Conservation (phyloP, 208 protist genomes). For the Trypanosoma melophagium region DNA sequence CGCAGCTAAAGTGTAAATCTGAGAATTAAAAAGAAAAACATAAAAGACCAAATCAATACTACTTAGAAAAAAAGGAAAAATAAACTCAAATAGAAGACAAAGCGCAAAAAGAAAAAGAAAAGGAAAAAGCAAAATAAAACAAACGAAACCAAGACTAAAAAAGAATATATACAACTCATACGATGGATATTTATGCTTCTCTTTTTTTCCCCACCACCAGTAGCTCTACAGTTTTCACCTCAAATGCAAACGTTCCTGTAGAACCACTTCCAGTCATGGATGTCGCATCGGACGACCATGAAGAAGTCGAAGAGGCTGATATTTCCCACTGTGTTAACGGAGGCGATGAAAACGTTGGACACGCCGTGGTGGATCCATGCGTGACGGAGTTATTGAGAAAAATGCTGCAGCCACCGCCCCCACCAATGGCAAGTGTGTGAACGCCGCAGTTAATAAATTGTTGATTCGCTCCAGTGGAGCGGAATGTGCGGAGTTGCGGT, state of each 20-base stretch:
- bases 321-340: conserved; percentile 57
- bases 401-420: conserved; percentile 57
- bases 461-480: conserved; percentile 48
- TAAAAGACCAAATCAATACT: too few species aligned
- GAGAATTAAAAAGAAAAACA: too few species aligned
- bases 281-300: not conserved
- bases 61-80: too few species aligned
- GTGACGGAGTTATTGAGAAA: conserved; percentile 53
- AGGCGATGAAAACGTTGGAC: conserved; percentile 64
- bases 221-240: conserved; percentile 51
- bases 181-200: not conserved
- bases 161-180: conserved; percentile 2
- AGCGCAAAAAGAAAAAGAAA: too few species aligned
- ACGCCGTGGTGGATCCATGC: conserved; percentile 58
- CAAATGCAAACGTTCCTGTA: conserved; percentile 30
- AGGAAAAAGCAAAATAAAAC: too few species aligned
- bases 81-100: too few species aligned
- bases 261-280: not conserved
- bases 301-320: conserved; percentile 1
- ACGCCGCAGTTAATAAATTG: conserved; percentile 66
- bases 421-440: conserved; percentile 67
- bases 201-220: conserved; percentile 33
- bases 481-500: conserved; percentile 45
- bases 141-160: not conserved
- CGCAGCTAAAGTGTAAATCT: too few species aligned